Conservation (phyloP, 1,284 basidiomycete genomes). For the Veloporphyrellus conicus region DNA sequence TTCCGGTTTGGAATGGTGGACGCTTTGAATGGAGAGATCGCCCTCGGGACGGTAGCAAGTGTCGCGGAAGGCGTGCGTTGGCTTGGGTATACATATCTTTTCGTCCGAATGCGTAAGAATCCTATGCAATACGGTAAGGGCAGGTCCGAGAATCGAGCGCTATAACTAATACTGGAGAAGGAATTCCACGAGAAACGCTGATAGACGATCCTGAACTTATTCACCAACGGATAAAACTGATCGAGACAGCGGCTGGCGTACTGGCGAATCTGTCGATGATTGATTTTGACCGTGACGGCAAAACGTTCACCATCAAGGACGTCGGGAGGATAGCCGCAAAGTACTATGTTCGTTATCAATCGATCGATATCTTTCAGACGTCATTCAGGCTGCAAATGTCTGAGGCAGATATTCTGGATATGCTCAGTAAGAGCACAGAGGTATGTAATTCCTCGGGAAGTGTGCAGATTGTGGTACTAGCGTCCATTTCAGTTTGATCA, state of each 20-base stretch:
- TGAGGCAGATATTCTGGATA: constrained; percentile 86
- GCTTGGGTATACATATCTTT: constrained; percentile 97
- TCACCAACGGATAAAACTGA: constrained; percentile 70
- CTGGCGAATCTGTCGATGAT: constrained; percentile 86
- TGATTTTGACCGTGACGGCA: constrained; percentile 62
- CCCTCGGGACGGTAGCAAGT: constrained; percentile 91
- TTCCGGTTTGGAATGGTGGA: constrained; percentile 88
- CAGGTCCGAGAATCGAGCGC: background rate
- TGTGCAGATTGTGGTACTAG: background rate
- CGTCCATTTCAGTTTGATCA: constrained; percentile 75
- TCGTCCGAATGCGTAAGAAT: constrained; percentile 92
- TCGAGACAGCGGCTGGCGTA: constrained; percentile 65
- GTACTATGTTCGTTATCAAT: constrained; percentile 88
- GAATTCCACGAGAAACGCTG: constrained; percentile 74
- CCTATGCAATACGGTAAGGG: constrained; percentile 82
- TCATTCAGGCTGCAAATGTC: constrained; percentile 83
- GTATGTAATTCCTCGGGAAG: constrained; percentile 38
- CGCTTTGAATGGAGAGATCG: constrained; percentile 92
- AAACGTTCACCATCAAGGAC: constrained; percentile 75
- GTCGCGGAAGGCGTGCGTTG: constrained; percentile 87
- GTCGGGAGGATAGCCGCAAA: constrained; percentile 93
- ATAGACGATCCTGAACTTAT: constrained; percentile 77
- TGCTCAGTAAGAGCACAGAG: constrained; percentile 91
- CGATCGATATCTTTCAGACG: constrained; percentile 79
- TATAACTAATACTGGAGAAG: constrained; percentile 36